A percentile compares a stretch with the other conserved stretches of the same genome.
Evolutionary conservation across 2,329 filamentous ascomycete species (phyloP).

Genomic region (Lecanicillium sp.): DNA sequence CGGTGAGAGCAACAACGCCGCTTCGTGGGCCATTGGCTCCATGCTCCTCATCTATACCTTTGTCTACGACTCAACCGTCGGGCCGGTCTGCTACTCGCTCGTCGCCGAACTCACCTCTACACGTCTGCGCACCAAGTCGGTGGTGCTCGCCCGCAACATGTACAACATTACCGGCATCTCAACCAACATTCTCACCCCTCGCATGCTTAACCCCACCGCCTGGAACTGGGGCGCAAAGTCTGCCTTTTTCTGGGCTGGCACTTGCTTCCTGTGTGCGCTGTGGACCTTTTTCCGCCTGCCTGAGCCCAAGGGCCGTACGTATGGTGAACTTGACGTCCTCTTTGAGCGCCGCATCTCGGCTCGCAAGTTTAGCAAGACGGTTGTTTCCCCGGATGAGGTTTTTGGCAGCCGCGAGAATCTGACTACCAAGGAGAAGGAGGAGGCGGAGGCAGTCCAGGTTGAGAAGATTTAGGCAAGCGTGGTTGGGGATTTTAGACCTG

Average conservation of each 20-base stretch:
- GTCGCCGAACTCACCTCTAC: slow-evolving; percentile 48
- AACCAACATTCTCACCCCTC: slow-evolving; percentile 36
- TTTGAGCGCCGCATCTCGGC: slow-evolving; percentile 38
- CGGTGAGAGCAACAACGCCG: slow-evolving; percentile 20
- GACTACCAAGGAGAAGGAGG: slow-evolving; percentile 1
- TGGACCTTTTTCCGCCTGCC: slow-evolving; percentile 47
- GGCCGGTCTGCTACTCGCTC: slow-evolving; percentile 70
- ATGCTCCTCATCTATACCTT: slow-evolving; percentile 34
- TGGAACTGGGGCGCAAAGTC: slow-evolving; percentile 40
- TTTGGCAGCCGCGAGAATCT: neutral
- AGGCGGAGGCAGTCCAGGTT: slow-evolving; percentile 1
- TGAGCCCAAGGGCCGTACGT: slow-evolving; percentile 45
- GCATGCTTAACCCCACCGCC: slow-evolving; percentile 37
- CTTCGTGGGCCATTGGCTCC: slow-evolving; percentile 29
- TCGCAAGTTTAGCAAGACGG: slow-evolving; percentile 28
- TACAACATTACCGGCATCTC: slow-evolving; percentile 42
- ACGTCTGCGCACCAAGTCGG: slow-evolving; percentile 36
- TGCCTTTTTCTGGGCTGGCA: slow-evolving; percentile 36
- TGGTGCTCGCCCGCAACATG: slow-evolving; percentile 34
- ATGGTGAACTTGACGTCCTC: slow-evolving; percentile 46
- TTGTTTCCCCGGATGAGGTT: slow-evolving; percentile 13
- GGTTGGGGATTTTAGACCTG: too few relatives aligned
- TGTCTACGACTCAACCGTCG: slow-evolving; percentile 30
- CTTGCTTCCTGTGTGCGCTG: slow-evolving; percentile 33
- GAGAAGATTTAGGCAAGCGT: slow-evolving; percentile 1